phyloP scores from a whole-genome alignment of 1,139 yeast genomes.

The Scheffersomyces segobiensis region DNA sequence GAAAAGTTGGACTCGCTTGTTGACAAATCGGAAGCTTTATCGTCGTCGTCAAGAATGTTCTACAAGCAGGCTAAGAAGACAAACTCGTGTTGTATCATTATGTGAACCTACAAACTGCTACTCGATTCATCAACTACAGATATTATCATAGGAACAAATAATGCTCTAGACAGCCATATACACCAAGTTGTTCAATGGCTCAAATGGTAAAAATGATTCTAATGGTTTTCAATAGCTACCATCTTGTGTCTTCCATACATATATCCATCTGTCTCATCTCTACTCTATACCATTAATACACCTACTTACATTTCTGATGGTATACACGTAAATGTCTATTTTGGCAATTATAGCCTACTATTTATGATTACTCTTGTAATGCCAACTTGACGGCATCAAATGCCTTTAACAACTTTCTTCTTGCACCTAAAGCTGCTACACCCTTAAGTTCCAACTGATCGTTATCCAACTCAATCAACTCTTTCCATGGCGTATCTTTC shows the following conservation, averaged over 20 bases:
- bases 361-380: background rate
- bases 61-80: conserved; percentile 98
- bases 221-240: background rate
- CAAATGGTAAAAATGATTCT: background rate
- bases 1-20: conserved; percentile 93
- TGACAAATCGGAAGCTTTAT: conserved; percentile 91
- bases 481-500: conserved; percentile 75
- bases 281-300: background rate
- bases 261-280: background rate
- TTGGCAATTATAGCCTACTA: background rate
- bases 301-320: background rate
- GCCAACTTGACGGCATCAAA: conserved; percentile 65
- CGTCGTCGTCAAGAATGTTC: conserved; percentile 87
- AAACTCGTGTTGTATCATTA: conserved; percentile 88
- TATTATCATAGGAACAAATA: background rate
- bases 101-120: conserved; percentile 34
- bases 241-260: background rate
- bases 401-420: conserved; percentile 88
- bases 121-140: background rate
- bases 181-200: background rate
- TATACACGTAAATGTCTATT: background rate
- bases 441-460: conserved; percentile 73
- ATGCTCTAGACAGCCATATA: background rate
- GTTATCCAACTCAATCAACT: conserved; percentile 71
- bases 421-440: conserved; percentile 91